phyloP scores from a whole-genome alignment of 2,329 filamentous ascomycete species.

The Parastagonospora nodorum region DNA sequence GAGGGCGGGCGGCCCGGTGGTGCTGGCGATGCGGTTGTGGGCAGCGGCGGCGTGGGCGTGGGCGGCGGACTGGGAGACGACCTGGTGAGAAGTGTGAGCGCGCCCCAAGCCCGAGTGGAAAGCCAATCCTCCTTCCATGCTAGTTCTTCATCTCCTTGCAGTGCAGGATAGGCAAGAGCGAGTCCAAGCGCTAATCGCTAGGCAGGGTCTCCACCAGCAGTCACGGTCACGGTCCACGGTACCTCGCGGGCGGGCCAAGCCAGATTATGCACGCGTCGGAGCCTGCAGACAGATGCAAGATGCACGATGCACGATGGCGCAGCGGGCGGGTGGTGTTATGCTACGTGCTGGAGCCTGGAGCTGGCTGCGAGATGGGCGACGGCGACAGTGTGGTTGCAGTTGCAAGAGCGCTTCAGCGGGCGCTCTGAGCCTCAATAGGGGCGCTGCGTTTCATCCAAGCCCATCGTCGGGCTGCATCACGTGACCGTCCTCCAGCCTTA shows the following conservation, averaged over 20 bases:
- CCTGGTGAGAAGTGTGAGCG: constrained; percentile 6
- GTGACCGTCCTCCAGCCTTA: not conserved
- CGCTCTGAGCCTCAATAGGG: not conserved
- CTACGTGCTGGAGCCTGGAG: not conserved
- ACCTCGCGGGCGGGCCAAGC: not conserved
- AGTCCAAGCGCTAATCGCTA: constrained; percentile 6
- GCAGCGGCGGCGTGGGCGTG: constrained; percentile 24
- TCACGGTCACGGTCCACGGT: too few species aligned
- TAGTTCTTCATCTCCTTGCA: constrained; percentile 9
- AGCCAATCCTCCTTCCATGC: constrained; percentile 16
- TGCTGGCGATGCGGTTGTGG: constrained; percentile 43
- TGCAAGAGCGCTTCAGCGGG: not conserved
- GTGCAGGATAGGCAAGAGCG: constrained; percentile 1
- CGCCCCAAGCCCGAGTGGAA: constrained; percentile 33
- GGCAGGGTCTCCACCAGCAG: not conserved
- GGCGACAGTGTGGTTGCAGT: constrained; percentile 2
- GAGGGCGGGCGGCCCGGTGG: constrained; percentile 44
- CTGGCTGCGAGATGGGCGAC: not conserved
- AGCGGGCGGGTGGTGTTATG: too few species aligned
- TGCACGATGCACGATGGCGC: too few species aligned
- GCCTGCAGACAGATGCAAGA: not conserved
- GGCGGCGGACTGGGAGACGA: constrained; percentile 21
- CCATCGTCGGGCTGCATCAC: not conserved
- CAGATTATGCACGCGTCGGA: not conserved
- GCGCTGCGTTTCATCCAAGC: constrained; percentile 4